Evolutionary conservation across 2,329 filamentous ascomycete genomes (phyloP), one percentile per base, ranked within the genome.

Genomic region (Colletotrichum tanaceti): DNA sequence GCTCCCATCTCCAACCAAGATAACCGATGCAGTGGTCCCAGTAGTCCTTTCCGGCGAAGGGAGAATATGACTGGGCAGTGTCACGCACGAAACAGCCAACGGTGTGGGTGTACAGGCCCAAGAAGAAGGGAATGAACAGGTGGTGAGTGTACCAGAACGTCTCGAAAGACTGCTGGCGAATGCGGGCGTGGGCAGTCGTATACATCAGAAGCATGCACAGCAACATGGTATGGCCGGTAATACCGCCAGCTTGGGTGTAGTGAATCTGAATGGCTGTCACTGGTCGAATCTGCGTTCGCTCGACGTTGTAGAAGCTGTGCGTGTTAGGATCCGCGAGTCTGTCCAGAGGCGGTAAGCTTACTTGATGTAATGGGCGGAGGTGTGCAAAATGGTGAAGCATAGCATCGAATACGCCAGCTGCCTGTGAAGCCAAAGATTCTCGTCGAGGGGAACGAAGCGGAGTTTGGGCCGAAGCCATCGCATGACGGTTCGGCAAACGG

Each of bases 121-220:
- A 86, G 76, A 98, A 82, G 80, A 99, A 99, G 1, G 96, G 95
- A 70, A 99, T 92, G 76, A 98, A 98, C n/a, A 99, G 87, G 76
- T 99, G 96, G 80, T 99, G 96, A 0, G 94, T 97, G 81, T 99
- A 99, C 96, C 96, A 99, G 79, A 99, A 99, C 0, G 95, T 97
- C 82, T 99, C 96, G 77, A 94, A 99, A 0, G 93, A 97, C 78
- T 99, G 96, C 78, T 98, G 95, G 63, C 96, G 92, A 72, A 99
- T 98, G 73, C 93, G 92, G 74, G 91, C 87, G 77, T 99, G 96
- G 3, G 96, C 92, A 0, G 94, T 98, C 1, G 96, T 99, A 82
- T 97, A 99, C 86, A 99, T 99, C 71, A 99, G 83, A 71, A 99
- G 83, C 96, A 99, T 99, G 86, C 94, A 98, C n/a, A 99, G 85